These are phyloP conservation scores for Sapria himalayana DNA, from an alignment of 345 rosid species.

Conservation along the genomic window DNA sequence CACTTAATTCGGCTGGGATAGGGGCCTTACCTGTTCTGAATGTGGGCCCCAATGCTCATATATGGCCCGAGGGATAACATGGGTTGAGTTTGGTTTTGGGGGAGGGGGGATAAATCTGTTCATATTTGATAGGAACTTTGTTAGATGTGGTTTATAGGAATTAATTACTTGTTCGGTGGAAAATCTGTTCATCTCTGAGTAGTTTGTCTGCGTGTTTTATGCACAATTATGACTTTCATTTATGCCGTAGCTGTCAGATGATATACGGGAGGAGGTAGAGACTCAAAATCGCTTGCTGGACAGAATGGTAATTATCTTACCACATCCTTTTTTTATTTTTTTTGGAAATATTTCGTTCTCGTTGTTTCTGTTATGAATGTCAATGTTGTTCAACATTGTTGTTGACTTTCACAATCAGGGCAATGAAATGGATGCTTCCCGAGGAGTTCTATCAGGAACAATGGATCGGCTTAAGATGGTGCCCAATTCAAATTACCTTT, in stretches of 20 bases:
- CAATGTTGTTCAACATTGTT: conserved; percentile 6
- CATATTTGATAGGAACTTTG: too few relatives aligned
- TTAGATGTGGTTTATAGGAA: too few relatives aligned
- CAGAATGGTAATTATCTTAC: conserved; percentile 38
- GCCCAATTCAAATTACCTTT: conserved; percentile 3
- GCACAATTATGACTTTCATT: too few relatives aligned
- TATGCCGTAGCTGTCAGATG: conserved; percentile 78
- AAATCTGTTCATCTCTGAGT: too few relatives aligned
- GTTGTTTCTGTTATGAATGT: conserved; percentile 6
- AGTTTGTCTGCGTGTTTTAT: too few relatives aligned
- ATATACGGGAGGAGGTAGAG: conserved; percentile 78
- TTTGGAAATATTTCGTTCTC: background rate
- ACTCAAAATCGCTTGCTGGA: conserved; percentile 68
- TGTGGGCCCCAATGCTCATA: too few relatives aligned
- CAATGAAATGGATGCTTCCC: conserved; percentile 85
- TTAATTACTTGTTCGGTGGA: too few relatives aligned
- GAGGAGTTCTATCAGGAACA: conserved; percentile 80
- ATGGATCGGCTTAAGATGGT: conserved; percentile 93
- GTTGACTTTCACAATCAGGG: conserved; percentile 45
- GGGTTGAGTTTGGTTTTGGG: too few relatives aligned
- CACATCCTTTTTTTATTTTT: background rate
- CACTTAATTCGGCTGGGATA: too few relatives aligned
- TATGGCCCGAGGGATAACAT: too few relatives aligned
- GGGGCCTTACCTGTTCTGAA: too few relatives aligned
- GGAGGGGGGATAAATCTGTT: too few relatives aligned